Evolutionary conservation across 129 eudicot genomes (phyloP).

Genomic region (Glebionis coronaria): DNA sequence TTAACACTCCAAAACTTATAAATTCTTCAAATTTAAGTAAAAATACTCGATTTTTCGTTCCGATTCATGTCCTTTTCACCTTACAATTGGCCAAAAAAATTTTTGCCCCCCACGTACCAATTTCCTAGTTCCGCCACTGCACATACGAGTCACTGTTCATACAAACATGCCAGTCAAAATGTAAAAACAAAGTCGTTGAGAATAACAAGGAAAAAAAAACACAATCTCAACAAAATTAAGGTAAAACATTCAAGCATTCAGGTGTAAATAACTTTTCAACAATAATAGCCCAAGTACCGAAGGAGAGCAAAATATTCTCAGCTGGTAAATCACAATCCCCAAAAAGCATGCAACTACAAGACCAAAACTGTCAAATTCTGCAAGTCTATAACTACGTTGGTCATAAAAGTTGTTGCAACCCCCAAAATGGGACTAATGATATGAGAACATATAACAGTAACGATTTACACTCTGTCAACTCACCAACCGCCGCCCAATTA

Average conservation of each 20-base stretch:
- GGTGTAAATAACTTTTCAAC: background rate
- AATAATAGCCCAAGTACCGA: constrained; percentile 1
- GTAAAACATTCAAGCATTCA: background rate
- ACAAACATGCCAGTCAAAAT: too few relatives aligned
- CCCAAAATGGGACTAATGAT: constrained; percentile 1
- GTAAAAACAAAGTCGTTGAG: too few relatives aligned
- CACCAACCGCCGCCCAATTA: constrained; percentile 8
- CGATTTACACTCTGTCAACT: constrained; percentile 14
- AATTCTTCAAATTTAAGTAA: too few relatives aligned
- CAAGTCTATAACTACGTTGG: constrained; percentile 12
- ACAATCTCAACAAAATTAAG: background rate
- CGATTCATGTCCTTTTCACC: too few relatives aligned
- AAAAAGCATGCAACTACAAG: constrained; percentile 24
- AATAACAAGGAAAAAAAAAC: too few relatives aligned
- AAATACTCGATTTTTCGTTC: too few relatives aligned
- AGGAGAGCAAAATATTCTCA: constrained; percentile 10
- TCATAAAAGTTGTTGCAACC: constrained; percentile 24
- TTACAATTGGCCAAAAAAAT: too few relatives aligned
- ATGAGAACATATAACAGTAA: constrained; percentile 11
- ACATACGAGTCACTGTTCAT: too few relatives aligned
- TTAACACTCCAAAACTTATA: too few relatives aligned
- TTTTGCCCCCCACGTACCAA: too few relatives aligned
- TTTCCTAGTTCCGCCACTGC: too few relatives aligned
- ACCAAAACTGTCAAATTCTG: constrained; percentile 16
- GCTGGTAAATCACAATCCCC: constrained; percentile 4